Base-by-base conservation (phyloP, 768 basidiomycete genomes). In the Botryobasidium botryosum region DNA sequence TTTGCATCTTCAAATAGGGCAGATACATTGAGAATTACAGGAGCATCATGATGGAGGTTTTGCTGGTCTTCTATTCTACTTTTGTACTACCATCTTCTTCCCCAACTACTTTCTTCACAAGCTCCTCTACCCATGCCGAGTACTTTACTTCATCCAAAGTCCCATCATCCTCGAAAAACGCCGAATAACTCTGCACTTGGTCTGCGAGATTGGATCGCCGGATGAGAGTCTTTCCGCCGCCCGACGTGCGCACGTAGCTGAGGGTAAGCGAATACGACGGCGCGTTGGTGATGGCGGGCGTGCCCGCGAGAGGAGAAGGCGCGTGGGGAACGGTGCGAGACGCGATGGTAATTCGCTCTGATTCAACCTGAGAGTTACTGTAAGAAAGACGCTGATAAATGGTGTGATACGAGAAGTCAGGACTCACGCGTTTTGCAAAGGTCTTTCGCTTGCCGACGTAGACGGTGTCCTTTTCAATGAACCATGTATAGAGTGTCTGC, bases 381-480 rank as follows among this genome's bases (percentile, higher is more conserved):
- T 40, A 33, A n/a, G 8, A n/a, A n/a, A 37, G n/a, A 8, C 18
- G 32, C 47, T 26, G 25, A 36, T 4, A 49, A 20, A 26, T 36
- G 47, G 44, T 23, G 33, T 24, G 50, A 17, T 29, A 37, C 32
- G 43, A 41, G 8, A 29, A 12, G 40, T 21, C 47, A 13, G 35
- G 18, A 65, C 77, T 48, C 52, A 86, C 84, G 47, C 85, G 71
- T 59, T 85, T 87, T 13, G 83, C 82, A 50, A 92, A 75, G 13
- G 83, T 80, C 62, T 91, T 88, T 51, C 90, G 75, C 57, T 80
- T 85, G 28, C 90, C 90, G 21, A 82, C 75, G 57, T 87, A 96
- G 48, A 92, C 75, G 43, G 74, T 78, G 47, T 82, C 70, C 27
- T 79, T 77, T 58, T 91, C 87, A 46, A 91, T 61, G 51, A 85